phyloP scores from a whole-genome alignment of 2,329 filamentous ascomycete genomes.

The Fusarium oligoseptatum region DNA sequence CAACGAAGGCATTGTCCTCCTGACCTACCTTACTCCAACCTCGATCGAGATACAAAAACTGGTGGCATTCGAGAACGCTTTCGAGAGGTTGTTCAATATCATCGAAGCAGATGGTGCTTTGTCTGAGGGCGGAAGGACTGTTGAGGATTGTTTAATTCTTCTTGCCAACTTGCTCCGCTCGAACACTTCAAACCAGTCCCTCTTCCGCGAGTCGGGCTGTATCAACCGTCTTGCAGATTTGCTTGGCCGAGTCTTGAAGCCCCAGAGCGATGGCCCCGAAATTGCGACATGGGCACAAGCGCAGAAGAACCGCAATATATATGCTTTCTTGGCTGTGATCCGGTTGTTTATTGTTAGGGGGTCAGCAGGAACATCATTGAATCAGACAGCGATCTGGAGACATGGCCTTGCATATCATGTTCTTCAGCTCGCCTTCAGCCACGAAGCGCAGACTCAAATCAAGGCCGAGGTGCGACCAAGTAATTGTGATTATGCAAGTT shows the following conservation, averaged over 20 bases:
- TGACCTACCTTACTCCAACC: slow-evolving; percentile 88
- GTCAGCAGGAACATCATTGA: slow-evolving; percentile 83
- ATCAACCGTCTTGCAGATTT: slow-evolving; percentile 79
- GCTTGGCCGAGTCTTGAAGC: slow-evolving; percentile 70
- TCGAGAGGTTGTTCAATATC: slow-evolving; percentile 86
- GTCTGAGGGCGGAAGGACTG: slow-evolving; percentile 83
- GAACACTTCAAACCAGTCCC: slow-evolving; percentile 92
- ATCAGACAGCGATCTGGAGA: slow-evolving; percentile 88
- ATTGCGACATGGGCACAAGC: slow-evolving; percentile 81
- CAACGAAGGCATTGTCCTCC: slow-evolving; percentile 87
- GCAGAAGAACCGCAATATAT: slow-evolving; percentile 90
- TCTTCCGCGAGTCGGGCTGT: slow-evolving; percentile 91
- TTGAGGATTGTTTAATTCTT: slow-evolving; percentile 93
- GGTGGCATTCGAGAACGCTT: slow-evolving; percentile 94
- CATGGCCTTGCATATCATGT: slow-evolving; percentile 84
- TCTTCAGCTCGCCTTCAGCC: slow-evolving; percentile 85
- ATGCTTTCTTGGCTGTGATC: slow-evolving; percentile 88
- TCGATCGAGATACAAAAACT: slow-evolving; percentile 94
- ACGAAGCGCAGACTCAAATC: slow-evolving; percentile 79
- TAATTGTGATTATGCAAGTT: slow-evolving; percentile 2
- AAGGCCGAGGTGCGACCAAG: slow-evolving; percentile 76
- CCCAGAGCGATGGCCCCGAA: slow-evolving; percentile 66
- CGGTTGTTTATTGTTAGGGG: slow-evolving; percentile 87
- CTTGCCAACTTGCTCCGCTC: slow-evolving; percentile 89
- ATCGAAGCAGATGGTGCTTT: slow-evolving; percentile 87